A percentile compares a stretch with the other conserved stretches of the same genome.
Conservation (phyloP, 768 basidiomycete genomes). For the Trametes meyenii region DNA sequence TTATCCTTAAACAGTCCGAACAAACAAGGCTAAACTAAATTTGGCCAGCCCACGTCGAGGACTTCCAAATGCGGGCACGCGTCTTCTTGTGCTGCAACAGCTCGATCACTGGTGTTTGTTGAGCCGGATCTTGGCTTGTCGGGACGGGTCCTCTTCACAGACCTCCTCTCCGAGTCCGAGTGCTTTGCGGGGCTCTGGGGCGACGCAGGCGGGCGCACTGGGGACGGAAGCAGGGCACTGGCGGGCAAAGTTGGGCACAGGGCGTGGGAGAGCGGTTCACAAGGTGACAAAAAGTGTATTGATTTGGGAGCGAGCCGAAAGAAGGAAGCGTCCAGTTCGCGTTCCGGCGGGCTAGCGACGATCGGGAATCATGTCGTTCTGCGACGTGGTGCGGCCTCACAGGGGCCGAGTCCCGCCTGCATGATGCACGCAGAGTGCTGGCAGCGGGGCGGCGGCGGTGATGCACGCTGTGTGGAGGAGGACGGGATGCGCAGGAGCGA, state of each 20-base stretch:
- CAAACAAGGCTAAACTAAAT: constrained; percentile 41
- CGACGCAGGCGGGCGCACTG: not conserved
- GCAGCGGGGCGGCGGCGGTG: not conserved
- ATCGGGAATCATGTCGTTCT: constrained; percentile 29
- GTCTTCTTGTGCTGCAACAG: constrained; percentile 24
- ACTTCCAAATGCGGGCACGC: constrained; percentile 21
- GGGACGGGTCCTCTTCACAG: not conserved
- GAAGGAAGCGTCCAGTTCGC: constrained; percentile 25
- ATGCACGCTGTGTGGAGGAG: not conserved
- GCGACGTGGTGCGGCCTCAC: constrained; percentile 22
- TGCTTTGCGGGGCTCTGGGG: not conserved
- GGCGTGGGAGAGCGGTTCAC: constrained; percentile 29
- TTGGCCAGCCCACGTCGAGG: constrained; percentile 30
- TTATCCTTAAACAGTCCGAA: constrained; percentile 40
- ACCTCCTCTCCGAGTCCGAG: not conserved
- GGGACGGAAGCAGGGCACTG: not conserved
- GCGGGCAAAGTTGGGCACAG: constrained; percentile 15
- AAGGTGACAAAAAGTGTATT: constrained; percentile 28
- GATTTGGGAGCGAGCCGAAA: constrained; percentile 23
- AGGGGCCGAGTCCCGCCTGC: constrained; percentile 10
- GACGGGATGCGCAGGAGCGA: not conserved
- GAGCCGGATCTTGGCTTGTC: constrained; percentile 13
- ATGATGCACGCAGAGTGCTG: not conserved
- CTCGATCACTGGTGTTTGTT: constrained; percentile 22
- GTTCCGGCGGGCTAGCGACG: constrained; percentile 27